These are phyloP conservation scores for Acanthamoeba polyphaga DNA, from an alignment of 208 protist genomes.

Conservation along the genomic window DNA sequence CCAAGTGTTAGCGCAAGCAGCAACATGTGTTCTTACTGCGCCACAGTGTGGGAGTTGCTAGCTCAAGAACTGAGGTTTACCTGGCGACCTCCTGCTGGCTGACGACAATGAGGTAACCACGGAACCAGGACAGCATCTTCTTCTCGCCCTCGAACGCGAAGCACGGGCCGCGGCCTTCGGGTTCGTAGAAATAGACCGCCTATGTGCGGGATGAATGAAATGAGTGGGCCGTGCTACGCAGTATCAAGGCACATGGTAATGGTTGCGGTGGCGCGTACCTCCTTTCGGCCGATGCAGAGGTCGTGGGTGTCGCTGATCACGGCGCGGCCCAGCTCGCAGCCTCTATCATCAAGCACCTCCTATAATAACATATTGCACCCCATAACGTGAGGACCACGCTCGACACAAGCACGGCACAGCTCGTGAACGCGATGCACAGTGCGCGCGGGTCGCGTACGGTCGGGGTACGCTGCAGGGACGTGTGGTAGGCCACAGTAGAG, in stretches of 20 bases:
- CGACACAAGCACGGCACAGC: no score
- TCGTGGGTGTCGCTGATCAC: slow-evolving; percentile 81
- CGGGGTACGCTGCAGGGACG: slow-evolving; percentile 12
- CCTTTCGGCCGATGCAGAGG: slow-evolving; percentile 76
- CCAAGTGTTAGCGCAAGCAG: not conserved
- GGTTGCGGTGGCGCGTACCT: slow-evolving; percentile 35
- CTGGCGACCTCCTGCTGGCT: slow-evolving; percentile 80
- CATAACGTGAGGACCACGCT: not conserved
- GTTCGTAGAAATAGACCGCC: slow-evolving; percentile 89
- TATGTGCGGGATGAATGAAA: not conserved
- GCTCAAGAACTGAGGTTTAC: not conserved
- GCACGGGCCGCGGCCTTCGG: slow-evolving; percentile 88
- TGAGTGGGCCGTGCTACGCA: no score
- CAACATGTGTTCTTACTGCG: not conserved
- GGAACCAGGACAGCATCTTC: slow-evolving; percentile 90
- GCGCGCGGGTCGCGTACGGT: not conserved
- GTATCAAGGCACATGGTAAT: not conserved
- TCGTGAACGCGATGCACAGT: not conserved
- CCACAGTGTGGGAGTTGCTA: not conserved
- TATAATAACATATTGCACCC: not conserved
- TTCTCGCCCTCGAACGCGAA: slow-evolving; percentile 92
- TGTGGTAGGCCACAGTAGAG: slow-evolving; percentile 33
- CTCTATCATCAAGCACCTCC: slow-evolving; percentile 81
- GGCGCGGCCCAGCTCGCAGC: slow-evolving; percentile 78
- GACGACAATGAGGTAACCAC: slow-evolving; percentile 93